Percentiles rank a stretch among this genome's conserved stretches.
Conservation (phyloP, 2,329 filamentous ascomycete genomes). For the Stenocarpella maydis region DNA sequence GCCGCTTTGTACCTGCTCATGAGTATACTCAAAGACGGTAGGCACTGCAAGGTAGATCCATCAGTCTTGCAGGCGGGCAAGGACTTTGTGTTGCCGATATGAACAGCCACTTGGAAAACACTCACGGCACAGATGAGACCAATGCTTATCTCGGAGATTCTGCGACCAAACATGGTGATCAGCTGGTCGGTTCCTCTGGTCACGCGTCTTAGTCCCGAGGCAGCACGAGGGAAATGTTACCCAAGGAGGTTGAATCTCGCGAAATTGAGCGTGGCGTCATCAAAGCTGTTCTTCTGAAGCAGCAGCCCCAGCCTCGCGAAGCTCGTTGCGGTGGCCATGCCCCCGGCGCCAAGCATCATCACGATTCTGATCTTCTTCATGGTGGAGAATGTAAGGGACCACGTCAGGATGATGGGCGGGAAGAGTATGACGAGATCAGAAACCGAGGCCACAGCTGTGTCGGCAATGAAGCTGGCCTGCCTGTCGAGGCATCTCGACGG, state of each 20-base stretch:
- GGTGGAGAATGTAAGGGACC: not conserved
- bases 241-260: not conserved
- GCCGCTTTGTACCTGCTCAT: not conserved
- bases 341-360: constrained; percentile 1
- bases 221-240: not conserved
- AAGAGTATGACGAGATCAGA: constrained; percentile 4
- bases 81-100: too few species aligned
- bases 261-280: not conserved
- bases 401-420: not conserved
- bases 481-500: constrained; percentile 7
- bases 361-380: constrained; percentile 10
- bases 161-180: not conserved
- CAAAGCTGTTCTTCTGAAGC: not conserved
- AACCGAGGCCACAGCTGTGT: constrained; percentile 1
- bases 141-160: not conserved
- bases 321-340: not conserved
- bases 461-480: constrained; percentile 1
- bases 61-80: not conserved
- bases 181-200: not conserved
- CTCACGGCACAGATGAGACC: not conserved
- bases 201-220: accelerated
- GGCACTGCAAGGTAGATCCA: not conserved
- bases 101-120: too few species aligned
- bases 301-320: not conserved
- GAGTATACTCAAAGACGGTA: not conserved